Evolutionary conservation across 108 stramenopile species (phyloP), one percentile per base, ranked within the genome.

Genomic region (Nannochloropsis salina): DNA sequence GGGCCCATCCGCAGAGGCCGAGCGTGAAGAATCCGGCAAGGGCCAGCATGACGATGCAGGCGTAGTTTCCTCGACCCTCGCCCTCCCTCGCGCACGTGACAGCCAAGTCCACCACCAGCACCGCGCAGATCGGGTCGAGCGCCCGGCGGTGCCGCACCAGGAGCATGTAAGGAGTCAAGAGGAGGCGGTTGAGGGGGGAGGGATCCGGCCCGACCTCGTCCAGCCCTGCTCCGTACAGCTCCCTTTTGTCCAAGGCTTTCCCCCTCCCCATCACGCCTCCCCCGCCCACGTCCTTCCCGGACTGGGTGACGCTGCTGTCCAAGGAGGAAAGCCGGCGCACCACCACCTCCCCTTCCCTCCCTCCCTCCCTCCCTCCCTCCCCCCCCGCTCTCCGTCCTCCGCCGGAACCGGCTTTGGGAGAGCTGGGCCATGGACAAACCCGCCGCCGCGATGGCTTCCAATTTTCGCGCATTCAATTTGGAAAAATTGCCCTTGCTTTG

Each of bases 71-170:
- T 74, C 20, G 2, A 20, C 61, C 61, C 61, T 74, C n/a, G 20
- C 61, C 61, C 61, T 74, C n/a, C n/a, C n/a, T n/a, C 61, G n/a
- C 61, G 61, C 61, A 74, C 61, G n/a, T 74, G n/a, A 74, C n/a
- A 20, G 61, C 61, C 61, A 74, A 74, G n/a, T 74, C 61, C 2
- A 74, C 61, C 61, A 74, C n/a, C 5, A 74, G 61, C 61, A 74
- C 61, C n/a, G 61, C 61, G 4, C 61, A 74, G 20, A 74, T n/a
- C 15, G 61, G 61, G 5, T 74, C 61, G n/a, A 74, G 61, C 61
- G n/a, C 61, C 61, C 5, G 15, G 20, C 61, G 61, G n/a, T 74
- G 15, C 61, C 61, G 15, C 61, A 74, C 61, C 5, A 74, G 20
- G 2, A 74, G 1, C 61, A 74, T 5, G 20, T n/a, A 74, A 2